These are phyloP conservation scores for Sporothrix schenckii DNA, from an alignment of 2,329 filamentous ascomycete genomes.

Conservation along the genomic window DNA sequence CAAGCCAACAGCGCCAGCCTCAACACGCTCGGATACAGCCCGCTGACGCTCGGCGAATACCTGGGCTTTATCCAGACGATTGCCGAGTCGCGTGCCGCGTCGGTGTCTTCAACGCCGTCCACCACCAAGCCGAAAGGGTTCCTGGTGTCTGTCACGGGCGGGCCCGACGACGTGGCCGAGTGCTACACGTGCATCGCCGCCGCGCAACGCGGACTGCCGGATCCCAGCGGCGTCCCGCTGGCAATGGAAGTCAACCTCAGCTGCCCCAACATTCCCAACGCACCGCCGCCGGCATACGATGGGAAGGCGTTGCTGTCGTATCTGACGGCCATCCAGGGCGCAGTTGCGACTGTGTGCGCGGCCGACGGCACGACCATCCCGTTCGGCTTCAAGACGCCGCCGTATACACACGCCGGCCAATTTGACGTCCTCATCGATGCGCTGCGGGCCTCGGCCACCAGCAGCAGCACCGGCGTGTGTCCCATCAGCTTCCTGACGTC, in stretches of 20 bases:
- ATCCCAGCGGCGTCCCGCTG: conserved; percentile 48
- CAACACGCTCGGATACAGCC: conserved; percentile 77
- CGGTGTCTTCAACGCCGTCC: neutral
- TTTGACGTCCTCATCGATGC: conserved; percentile 61
- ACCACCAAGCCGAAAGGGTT: conserved; percentile 56
- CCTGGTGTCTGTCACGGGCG: conserved; percentile 72
- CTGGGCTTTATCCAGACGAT: conserved; percentile 59
- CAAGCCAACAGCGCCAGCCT: conserved; percentile 51
- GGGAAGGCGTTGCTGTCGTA: conserved; percentile 56
- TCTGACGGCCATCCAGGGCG: conserved; percentile 49
- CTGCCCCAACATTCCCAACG: conserved; percentile 72
- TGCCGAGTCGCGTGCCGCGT: conserved; percentile 36
- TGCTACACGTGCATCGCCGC: conserved; percentile 58
- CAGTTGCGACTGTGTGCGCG: neutral
- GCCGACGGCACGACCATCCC: conserved; percentile 41
- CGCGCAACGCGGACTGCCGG: conserved; percentile 44
- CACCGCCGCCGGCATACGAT: conserved; percentile 72
- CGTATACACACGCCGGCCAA: conserved; percentile 71
- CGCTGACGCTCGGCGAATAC: conserved; percentile 62
- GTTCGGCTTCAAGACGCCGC: conserved; percentile 72
- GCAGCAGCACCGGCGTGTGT: conserved; percentile 39
- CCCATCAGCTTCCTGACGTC: conserved; percentile 70
- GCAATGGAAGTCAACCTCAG: conserved; percentile 78
- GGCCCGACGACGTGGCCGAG: conserved; percentile 56
- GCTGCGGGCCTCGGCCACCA: conserved; percentile 45